Evolutionary conservation across 805 yeast genomes (phyloP).

Genomic region (Candida arabinofermentans): DNA sequence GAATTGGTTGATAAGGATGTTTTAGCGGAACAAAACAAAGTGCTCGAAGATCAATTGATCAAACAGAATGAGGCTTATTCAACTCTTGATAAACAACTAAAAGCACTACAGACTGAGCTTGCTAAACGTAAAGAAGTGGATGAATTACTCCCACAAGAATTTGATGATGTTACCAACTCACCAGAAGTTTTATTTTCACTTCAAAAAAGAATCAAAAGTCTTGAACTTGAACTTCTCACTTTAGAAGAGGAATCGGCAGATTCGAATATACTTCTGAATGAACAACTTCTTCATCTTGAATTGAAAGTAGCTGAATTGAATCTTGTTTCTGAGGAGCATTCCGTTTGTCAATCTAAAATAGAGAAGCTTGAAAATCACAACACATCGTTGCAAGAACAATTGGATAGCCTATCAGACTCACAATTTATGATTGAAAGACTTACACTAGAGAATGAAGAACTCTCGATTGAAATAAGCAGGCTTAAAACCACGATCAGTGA

Average conservation of each 20-base stretch:
- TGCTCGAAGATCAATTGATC: background rate
- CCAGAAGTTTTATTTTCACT: conserved; percentile 2
- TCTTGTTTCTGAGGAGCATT: conserved; percentile 5
- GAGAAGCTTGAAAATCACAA: conserved; percentile 11
- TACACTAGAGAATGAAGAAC: conserved; percentile 33
- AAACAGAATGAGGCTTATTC: conserved; percentile 17
- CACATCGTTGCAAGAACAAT: conserved; percentile 24
- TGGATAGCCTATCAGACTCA: conserved; percentile 28
- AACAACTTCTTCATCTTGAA: conserved; percentile 20
- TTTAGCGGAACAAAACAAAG: conserved; percentile 32
- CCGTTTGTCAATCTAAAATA: conserved; percentile 1
- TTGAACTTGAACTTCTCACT: conserved; percentile 40
- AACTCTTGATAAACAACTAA: conserved; percentile 29
- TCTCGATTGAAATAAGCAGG: conserved; percentile 30
- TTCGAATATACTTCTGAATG: conserved; percentile 24
- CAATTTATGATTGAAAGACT: conserved; percentile 33
- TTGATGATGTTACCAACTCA: background rate
- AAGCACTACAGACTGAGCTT: conserved; percentile 4
- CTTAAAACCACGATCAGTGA: conserved; percentile 40
- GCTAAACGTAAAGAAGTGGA: conserved; percentile 31
- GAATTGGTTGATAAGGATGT: conserved; percentile 43
- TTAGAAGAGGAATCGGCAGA: conserved; percentile 28
- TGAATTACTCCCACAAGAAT: conserved; percentile 21
- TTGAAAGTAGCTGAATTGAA: conserved; percentile 16
- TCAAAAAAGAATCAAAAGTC: conserved; percentile 30